Evolutionary conservation across 495 filamentous ascomycete genomes (phyloP).

Genomic region (Xylaria palmicola): DNA sequence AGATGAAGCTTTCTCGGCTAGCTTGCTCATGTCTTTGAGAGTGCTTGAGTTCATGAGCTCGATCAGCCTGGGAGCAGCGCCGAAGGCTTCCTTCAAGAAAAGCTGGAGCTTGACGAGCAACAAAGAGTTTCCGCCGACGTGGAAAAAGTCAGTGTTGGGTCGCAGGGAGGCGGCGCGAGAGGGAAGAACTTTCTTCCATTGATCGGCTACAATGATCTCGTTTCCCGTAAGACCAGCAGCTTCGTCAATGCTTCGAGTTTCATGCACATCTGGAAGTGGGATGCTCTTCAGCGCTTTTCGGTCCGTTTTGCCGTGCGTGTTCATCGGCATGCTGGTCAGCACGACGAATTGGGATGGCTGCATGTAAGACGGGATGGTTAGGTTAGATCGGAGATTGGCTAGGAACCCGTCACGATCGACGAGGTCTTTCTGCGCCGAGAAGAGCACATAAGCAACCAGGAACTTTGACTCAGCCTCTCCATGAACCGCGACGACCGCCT

Average conservation of each 20-base stretch:
- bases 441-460: conserved; percentile 24
- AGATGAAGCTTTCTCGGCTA: no score
- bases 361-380: conserved; percentile 17
- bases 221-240: background rate
- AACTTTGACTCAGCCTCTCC: background rate
- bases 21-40: background rate
- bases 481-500: conserved; percentile 32
- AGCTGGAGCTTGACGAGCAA: conserved; percentile 28
- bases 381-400: background rate
- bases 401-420: background rate
- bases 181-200: background rate
- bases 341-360: background rate
- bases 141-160: conserved; percentile 31
- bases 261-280: background rate
- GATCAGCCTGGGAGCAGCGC: background rate
- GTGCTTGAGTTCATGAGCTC: background rate
- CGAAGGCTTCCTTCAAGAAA: background rate
- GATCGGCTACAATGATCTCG: background rate
- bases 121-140: conserved; percentile 36
- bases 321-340: background rate
- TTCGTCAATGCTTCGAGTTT: background rate
- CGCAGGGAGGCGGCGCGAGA: background rate
- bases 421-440: background rate
- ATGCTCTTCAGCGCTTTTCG: conserved; percentile 6
- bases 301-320: background rate